phyloP scores from a whole-genome alignment of 345 rosid species.

The Euphorbia peplus region DNA sequence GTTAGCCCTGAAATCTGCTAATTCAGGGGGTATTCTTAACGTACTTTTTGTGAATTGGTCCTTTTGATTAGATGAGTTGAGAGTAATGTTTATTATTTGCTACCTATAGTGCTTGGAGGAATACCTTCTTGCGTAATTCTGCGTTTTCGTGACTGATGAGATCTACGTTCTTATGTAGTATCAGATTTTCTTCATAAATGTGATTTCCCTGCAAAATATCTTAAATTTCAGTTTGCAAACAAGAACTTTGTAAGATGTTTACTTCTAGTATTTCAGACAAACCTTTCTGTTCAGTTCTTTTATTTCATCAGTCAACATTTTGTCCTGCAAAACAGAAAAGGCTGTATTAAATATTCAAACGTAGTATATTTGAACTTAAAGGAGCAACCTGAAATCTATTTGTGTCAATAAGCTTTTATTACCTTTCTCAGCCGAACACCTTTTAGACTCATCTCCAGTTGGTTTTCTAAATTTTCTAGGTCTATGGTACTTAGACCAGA shows the following conservation, averaged over 20 bases:
- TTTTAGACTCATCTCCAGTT: constrained; percentile 64
- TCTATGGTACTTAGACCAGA: constrained; percentile 58
- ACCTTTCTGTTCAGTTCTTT: constrained; percentile 63
- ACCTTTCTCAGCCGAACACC: constrained; percentile 67
- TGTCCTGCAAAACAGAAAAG: constrained; percentile 47
- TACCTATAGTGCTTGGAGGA: constrained; percentile 2
- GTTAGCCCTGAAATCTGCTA: background rate
- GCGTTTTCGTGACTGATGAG: constrained; percentile 47
- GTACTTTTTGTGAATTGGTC: background rate
- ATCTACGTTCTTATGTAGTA: constrained; percentile 45
- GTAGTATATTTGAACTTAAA: background rate
- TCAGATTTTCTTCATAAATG: constrained; percentile 55
- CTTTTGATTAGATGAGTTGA: background rate
- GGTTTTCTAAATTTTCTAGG: constrained; percentile 63
- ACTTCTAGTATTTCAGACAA: constrained; percentile 6
- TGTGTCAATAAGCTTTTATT: background rate
- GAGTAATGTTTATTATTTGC: background rate
- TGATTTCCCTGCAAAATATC: constrained; percentile 45
- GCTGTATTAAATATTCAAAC: background rate
- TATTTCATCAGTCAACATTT: constrained; percentile 50
- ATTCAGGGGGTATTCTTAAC: background rate
- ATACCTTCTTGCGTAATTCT: constrained; percentile 58
- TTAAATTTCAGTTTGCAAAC: background rate
- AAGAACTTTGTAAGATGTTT: background rate
- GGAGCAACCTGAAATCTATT: background rate